These are phyloP conservation scores for Corrigiola litoralis DNA, from an alignment of 179 eudicot species.

Conservation along the genomic window DNA sequence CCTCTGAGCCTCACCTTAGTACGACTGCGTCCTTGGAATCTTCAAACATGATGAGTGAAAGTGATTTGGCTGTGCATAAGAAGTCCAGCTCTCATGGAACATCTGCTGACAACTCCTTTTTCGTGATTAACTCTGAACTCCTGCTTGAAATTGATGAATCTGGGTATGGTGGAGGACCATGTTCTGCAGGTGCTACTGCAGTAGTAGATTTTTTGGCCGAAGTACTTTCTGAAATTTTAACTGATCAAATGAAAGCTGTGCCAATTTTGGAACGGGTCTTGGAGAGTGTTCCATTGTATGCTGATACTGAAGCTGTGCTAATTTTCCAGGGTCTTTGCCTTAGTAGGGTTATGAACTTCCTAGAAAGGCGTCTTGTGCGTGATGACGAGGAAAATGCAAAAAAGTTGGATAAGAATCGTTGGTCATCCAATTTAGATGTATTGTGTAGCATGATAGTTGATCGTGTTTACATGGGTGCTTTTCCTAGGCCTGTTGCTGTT, in stretches of 20 bases:
- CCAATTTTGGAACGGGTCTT: conserved; percentile 62
- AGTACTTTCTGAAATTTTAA: conserved; percentile 79
- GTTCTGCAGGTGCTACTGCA: conserved; percentile 97
- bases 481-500: conserved; percentile 76
- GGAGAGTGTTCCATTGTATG: conserved; percentile 85
- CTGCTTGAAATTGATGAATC: conserved; percentile 82
- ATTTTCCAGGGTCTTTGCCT: conserved; percentile 97
- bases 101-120: conserved; percentile 38
- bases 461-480: conserved; percentile 97
- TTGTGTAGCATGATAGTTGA: conserved; percentile 90
- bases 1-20: conserved; percentile 49
- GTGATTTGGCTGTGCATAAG: conserved; percentile 44
- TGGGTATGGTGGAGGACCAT: conserved; percentile 97
- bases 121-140: conserved; percentile 52
- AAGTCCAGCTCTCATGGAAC: conserved; percentile 52
- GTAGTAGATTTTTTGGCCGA: conserved; percentile 93
- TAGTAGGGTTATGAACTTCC: conserved; percentile 89
- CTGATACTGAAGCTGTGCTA: conserved; percentile 76
- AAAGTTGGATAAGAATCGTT: conserved; percentile 82
- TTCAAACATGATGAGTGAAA: conserved; percentile 45
- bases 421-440: conserved; percentile 88
- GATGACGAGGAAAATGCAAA: conserved; percentile 90
- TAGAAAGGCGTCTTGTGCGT: conserved; percentile 92
- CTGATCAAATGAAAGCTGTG: conserved; percentile 90
- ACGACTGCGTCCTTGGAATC: conserved; percentile 58